Base-by-base conservation (phyloP, 768 basidiomycete species). In the Rhizopogon vulgaris region DNA sequence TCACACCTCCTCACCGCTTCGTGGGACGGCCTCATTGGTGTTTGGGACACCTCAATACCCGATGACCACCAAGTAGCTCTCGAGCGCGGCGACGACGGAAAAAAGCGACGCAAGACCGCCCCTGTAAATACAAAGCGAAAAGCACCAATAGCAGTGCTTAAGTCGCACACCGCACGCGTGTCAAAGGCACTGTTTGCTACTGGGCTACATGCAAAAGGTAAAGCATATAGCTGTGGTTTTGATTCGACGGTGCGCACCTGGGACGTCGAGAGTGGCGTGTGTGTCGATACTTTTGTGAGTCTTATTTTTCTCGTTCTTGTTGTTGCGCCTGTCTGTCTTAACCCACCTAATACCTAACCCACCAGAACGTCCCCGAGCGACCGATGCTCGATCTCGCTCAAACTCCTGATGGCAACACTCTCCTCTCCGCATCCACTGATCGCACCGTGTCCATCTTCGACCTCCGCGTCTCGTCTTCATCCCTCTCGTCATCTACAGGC, bases 231-330 rank as follows among this genome's bases (percentile, higher is more conserved):
- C 58, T 86, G 85, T 61, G 89, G 90, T 0, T 90, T 91, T 63
- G 94, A 96, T 68, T 95, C 94, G 27, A 91, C 91, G 0, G 82
- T 97, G 5, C 76, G 92, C 22, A 72, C 77, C 2, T 99, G 95
- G 95, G 92, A 96, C 61, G 73, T 86, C 3, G 87, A 90, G 58
- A 77, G 73, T 37, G 91, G 87, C 2, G 69, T 90, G 5, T 92
- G 87, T 53, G 72, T 76, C 0, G 65, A 78, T 40, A 90, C 87
- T 1, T 81, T 89, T 41, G 88, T 90, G 57, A 54, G 84, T 73
- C 37, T 9, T 10, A 22, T 49, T 58, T n/a, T 42, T 3, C 10
- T 1, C 11, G 1, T 22, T 22, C 11, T 11, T 34, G 32, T 53
- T 18, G 15, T 17, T 9, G 8, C 7, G 5, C 37, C 27, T 28